phyloP scores from a whole-genome alignment of 371 early-diverging fungal genomes.

The Catenaria anguillulae region DNA sequence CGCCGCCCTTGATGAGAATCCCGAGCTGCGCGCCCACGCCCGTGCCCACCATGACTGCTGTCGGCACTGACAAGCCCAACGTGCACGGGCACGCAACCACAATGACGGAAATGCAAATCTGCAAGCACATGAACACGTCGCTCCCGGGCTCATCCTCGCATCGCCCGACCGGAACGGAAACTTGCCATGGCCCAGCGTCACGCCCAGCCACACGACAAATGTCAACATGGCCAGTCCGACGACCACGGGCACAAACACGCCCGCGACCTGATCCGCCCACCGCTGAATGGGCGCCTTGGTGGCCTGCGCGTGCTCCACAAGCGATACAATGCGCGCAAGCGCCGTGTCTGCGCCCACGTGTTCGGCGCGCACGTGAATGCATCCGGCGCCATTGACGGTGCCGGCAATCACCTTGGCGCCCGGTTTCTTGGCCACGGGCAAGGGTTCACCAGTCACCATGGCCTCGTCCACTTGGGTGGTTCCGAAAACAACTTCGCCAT shows the following conservation, averaged over 20 bases:
- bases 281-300: conserved; percentile 75
- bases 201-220: conserved; percentile 57
- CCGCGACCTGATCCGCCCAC: conserved; percentile 64
- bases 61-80: conserved; percentile 86
- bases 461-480: conserved; percentile 84
- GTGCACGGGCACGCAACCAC: conserved; percentile 97
- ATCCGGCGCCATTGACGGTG: conserved; percentile 74
- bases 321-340: conserved; percentile 65
- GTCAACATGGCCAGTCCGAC: conserved; percentile 53
- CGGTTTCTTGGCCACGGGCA: conserved; percentile 61
- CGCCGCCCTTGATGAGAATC: conserved; percentile 75
- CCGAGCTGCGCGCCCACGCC: conserved; percentile 86
- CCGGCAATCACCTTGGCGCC: conserved; percentile 73
- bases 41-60: conserved; percentile 96
- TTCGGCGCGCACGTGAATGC: conserved; percentile 51
- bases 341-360: conserved; percentile 73
- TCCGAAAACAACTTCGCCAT: conserved; percentile 78
- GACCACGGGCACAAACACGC: conserved; percentile 79
- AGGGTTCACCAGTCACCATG: conserved; percentile 94
- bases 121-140: conserved; percentile 58
- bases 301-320: conserved; percentile 79
- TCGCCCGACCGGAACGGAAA: conserved; percentile 20
- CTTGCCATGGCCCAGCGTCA: conserved; percentile 22
- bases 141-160: conserved; percentile 11
- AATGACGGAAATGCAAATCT: conserved; percentile 82